phyloP scores from a whole-genome alignment of 2,329 filamentous ascomycete species.

The Apiospora saccharicola region DNA sequence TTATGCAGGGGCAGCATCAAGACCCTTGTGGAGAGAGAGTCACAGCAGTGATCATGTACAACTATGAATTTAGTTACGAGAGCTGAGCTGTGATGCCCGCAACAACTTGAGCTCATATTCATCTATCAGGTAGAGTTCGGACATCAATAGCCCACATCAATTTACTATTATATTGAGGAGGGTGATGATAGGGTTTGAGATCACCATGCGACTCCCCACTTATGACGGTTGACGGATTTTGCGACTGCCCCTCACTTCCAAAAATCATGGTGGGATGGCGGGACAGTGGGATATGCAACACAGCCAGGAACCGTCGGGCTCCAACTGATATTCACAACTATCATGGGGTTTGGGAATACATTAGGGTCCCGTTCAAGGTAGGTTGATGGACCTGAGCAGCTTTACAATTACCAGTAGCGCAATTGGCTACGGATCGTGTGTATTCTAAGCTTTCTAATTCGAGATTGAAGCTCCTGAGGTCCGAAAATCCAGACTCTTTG shows the following conservation, averaged over 20 bases:
- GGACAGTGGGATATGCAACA: constrained; percentile 5
- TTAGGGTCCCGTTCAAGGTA: no score
- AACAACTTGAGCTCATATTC: not conserved
- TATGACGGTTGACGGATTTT: not conserved
- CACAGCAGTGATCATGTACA: not conserved
- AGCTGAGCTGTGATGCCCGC: not conserved
- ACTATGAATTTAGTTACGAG: not conserved
- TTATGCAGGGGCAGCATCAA: not conserved
- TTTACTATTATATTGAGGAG: not conserved
- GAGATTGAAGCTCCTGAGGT: not conserved
- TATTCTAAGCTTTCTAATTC: not conserved
- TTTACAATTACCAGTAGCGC: not conserved
- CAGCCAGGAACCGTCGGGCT: constrained; percentile 1
- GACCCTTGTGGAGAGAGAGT: not conserved
- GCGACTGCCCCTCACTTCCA: constrained; percentile 11
- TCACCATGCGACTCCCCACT: not conserved
- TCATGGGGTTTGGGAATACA: not conserved
- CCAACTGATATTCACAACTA: not conserved
- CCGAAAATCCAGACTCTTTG: not conserved
- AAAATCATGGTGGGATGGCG: constrained; percentile 13
- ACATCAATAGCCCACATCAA: not conserved
- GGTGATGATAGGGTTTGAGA: not conserved
- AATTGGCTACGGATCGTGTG: constrained; percentile 4
- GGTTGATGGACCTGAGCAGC: not conserved
- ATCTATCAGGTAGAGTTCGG: not conserved